Evolutionary conservation across 805 yeast species (phyloP), one percentile per base, ranked within the genome.

Genomic region (Starmerella etchellsii): DNA sequence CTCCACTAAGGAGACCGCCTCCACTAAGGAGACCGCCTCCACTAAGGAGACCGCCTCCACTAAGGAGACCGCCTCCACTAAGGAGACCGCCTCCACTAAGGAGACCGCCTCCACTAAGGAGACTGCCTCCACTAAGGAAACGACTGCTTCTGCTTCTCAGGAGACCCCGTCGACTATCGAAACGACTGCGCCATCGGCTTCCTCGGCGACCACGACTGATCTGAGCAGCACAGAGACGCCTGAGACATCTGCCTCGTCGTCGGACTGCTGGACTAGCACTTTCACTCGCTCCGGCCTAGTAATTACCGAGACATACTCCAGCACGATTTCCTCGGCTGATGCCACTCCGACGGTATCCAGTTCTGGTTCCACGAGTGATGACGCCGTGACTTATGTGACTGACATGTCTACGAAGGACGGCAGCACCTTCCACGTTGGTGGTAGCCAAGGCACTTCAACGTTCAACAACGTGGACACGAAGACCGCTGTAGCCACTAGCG

Each of bases 191-290:
- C n/a, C n/a, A n/a, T n/a, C n/a, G n/a, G n/a, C n/a, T n/a, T n/a
- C n/a, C n/a, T n/a, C n/a, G n/a, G n/a, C n/a, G n/a, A n/a, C n/a
- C n/a, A n/a, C n/a, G n/a, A n/a, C n/a, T n/a, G n/a, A n/a, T n/a
- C n/a, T n/a, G n/a, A n/a, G n/a, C n/a, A n/a, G n/a, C n/a, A n/a
- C n/a, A n/a, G n/a, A n/a, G n/a, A 23, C 25, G 25, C 15, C 37
- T 9, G 10, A 31, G n/a, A 20, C 37, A 3, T 13, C 37, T 10
- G 4, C 41, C 11, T 16, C 41, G 14, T 18, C 47, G 8, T 22
- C 39, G 8, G 42, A 37, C 39, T 40, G 41, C 47, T 40, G 41
- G 41, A 40, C 43, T 11, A 34, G 45, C 15, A 39, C 46, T 9
- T 30, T 26, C 27, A 42, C 43, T 4, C 39, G 40, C 16, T 24